phyloP scores from a whole-genome alignment of 345 rosid genomes.

The Leavenworthia alabamica region DNA sequence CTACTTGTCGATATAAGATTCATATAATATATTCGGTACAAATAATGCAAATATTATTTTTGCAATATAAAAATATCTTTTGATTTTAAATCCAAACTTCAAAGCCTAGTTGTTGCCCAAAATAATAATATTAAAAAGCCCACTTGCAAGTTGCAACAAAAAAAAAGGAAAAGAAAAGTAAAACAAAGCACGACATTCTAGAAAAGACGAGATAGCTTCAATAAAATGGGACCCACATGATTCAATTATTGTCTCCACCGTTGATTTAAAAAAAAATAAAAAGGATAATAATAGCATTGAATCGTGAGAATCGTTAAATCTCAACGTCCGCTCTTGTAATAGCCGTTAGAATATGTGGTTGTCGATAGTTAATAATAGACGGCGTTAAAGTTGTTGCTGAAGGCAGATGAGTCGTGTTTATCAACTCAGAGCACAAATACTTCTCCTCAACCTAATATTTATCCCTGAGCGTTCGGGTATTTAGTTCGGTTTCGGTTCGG shows the following conservation, averaged over 20 bases:
- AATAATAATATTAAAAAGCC: not conserved
- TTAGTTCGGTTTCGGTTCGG: too few relatives aligned
- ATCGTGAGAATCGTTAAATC: conserved; percentile 10
- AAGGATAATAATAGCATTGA: not conserved
- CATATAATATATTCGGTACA: not conserved
- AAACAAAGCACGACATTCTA: not conserved
- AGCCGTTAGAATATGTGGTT: conserved; percentile 3
- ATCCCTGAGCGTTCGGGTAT: too few relatives aligned
- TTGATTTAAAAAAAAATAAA: not conserved
- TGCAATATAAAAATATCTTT: not conserved
- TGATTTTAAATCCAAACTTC: not conserved
- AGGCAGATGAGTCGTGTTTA: too few relatives aligned
- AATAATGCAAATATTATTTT: too few relatives aligned
- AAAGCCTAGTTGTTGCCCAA: not conserved
- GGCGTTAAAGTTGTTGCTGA: too few relatives aligned
- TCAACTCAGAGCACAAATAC: too few relatives aligned
- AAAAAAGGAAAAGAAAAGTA: not conserved
- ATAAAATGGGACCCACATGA: not conserved
- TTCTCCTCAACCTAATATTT: too few relatives aligned
- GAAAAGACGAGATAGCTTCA: not conserved
- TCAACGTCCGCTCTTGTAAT: conserved; percentile 1
- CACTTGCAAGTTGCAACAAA: not conserved
- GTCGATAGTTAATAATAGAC: too few relatives aligned
- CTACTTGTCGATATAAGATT: not conserved
- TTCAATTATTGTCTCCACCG: conserved; percentile 16